A percentile compares a stretch with the other conserved stretches of the same genome.
Evolutionary conservation across 1,284 basidiomycete species (phyloP).

Genomic region (Boletus putidus): DNA sequence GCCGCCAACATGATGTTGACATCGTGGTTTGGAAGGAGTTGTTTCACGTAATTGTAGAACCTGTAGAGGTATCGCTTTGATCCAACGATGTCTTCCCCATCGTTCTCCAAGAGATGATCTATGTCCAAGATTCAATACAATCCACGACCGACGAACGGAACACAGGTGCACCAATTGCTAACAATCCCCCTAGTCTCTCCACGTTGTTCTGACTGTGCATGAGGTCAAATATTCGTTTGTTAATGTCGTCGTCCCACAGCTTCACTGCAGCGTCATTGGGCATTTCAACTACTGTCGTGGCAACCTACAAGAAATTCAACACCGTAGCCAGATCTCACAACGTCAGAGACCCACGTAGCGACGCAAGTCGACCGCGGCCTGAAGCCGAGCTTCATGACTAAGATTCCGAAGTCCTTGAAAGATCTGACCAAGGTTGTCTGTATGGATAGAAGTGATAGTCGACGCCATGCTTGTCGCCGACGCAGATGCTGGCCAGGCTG

Average conservation of each 20-base stretch:
- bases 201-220: slow-evolving; percentile 75
- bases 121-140: slow-evolving; percentile 19
- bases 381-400: slow-evolving; percentile 58
- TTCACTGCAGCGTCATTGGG: slow-evolving; percentile 73
- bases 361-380: slow-evolving; percentile 66
- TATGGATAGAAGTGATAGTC: slow-evolving; percentile 51
- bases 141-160: slow-evolving; percentile 16
- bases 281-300: slow-evolving; percentile 70
- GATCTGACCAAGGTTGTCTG: slow-evolving; percentile 62
- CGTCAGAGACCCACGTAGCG: slow-evolving; percentile 58
- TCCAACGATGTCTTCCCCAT: slow-evolving; percentile 74
- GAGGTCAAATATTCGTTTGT: slow-evolving; percentile 75
- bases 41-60: slow-evolving; percentile 90
- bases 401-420: slow-evolving; percentile 66
- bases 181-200: slow-evolving; percentile 79
- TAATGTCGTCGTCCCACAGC: slow-evolving; percentile 82
- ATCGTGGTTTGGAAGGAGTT: slow-evolving; percentile 80
- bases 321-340: slow-evolving; percentile 10
- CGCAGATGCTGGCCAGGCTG: slow-evolving; percentile 3
- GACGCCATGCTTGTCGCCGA: slow-evolving; percentile 52
- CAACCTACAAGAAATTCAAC: slow-evolving; percentile 51
- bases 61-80: slow-evolving; percentile 77
- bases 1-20: slow-evolving; percentile 87
- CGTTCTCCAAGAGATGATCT: slow-evolving; percentile 73
- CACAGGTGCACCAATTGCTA: slow-evolving; percentile 70